phyloP scores from a whole-genome alignment of 768 basidiomycete genomes.

The Boletus bicolor region DNA sequence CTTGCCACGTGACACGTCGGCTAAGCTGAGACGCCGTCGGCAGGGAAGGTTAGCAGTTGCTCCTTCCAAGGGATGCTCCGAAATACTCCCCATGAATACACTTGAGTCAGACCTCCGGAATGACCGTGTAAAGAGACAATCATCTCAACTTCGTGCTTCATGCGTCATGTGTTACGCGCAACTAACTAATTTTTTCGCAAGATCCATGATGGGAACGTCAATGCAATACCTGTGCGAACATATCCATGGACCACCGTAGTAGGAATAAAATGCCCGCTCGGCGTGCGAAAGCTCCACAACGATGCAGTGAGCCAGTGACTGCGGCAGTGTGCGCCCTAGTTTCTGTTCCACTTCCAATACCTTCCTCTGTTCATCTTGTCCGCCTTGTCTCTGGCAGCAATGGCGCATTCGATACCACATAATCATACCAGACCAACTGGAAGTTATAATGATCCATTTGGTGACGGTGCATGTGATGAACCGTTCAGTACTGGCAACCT shows the following conservation, averaged over 20 bases:
- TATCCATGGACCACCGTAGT: not conserved
- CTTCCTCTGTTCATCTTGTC: not conserved
- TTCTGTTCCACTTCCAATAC: not conserved
- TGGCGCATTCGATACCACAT: slow-evolving; percentile 21
- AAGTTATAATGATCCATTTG: slow-evolving; percentile 26
- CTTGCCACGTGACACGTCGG: too few relatives aligned
- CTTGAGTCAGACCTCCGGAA: too few relatives aligned
- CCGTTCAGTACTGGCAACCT: slow-evolving; percentile 18
- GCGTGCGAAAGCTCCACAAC: slow-evolving; percentile 19
- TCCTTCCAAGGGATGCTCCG: too few relatives aligned
- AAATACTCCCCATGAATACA: too few relatives aligned
- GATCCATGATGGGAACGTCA: not conserved
- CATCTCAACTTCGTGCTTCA: too few relatives aligned
- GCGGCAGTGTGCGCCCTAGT: not conserved
- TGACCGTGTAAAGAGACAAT: too few relatives aligned
- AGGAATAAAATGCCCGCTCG: not conserved
- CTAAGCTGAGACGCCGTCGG: too few relatives aligned
- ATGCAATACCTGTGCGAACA: not conserved
- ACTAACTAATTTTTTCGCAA: not conserved
- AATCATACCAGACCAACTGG: slow-evolving; percentile 7
- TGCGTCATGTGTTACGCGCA: not conserved
- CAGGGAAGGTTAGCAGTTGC: too few relatives aligned
- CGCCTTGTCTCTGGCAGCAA: slow-evolving; percentile 24
- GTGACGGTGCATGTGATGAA: slow-evolving; percentile 22
- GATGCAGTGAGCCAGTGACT: not conserved